phyloP scores from a whole-genome alignment of 495 filamentous ascomycete genomes.

The Copromyces sp. region DNA sequence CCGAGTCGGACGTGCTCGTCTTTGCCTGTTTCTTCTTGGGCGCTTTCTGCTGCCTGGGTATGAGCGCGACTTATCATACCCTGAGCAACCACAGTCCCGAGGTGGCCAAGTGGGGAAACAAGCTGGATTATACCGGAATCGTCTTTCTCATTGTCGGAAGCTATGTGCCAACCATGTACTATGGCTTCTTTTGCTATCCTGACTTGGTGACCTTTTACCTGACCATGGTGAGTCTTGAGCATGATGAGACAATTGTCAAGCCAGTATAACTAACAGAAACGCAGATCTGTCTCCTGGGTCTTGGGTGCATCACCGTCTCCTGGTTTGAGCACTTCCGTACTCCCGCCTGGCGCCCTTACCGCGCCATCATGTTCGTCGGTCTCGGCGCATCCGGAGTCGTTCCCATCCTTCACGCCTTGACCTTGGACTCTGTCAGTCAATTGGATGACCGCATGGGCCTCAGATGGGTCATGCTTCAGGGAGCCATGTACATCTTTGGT shows the following conservation, averaged over 20 bases:
- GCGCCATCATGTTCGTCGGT: constrained; percentile 82
- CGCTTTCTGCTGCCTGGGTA: constrained; percentile 66
- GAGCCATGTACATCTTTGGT: constrained; percentile 74
- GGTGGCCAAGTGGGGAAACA: constrained; percentile 40
- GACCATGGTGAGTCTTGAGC: constrained; percentile 47
- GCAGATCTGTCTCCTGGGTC: constrained; percentile 66
- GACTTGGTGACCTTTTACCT: constrained; percentile 57
- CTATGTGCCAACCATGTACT: constrained; percentile 78
- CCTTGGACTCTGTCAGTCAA: constrained; percentile 37
- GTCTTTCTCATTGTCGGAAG: constrained; percentile 80
- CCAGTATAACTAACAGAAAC: background rate
- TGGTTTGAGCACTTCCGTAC: constrained; percentile 73
- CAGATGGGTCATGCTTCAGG: constrained; percentile 66
- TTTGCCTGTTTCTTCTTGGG: constrained; percentile 74
- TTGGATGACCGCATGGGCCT: constrained; percentile 66
- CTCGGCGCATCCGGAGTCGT: constrained; percentile 79
- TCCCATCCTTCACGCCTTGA: constrained; percentile 61
- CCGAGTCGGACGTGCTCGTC: constrained; percentile 53
- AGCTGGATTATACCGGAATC: constrained; percentile 86
- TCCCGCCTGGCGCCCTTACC: constrained; percentile 70
- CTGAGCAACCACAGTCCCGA: constrained; percentile 31
- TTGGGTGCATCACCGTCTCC: constrained; percentile 64
- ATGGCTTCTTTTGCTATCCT: constrained; percentile 66
- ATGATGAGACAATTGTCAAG: background rate
- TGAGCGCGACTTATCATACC: constrained; percentile 65